Evolutionary conservation across 768 basidiomycete species (phyloP), one percentile per base, ranked within the genome.

Genomic region (Psilocybe subaeruginosa): DNA sequence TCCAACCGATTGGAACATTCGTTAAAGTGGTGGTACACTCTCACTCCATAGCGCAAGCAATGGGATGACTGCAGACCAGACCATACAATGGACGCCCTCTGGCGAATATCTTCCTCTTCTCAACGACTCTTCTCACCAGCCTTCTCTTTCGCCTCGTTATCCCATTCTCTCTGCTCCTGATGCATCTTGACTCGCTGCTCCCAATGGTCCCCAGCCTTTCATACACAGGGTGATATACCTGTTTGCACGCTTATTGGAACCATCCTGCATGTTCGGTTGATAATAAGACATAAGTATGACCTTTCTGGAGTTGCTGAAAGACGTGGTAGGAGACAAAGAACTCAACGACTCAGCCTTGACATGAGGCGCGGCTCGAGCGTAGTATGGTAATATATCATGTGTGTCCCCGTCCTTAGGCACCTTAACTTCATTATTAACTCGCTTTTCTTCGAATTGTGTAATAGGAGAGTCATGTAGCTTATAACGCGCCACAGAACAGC

Each of bases 11-110:
- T 12, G 63, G 59, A 11, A 68, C 59, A 16, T 63, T 52, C 9
- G 60, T 30, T 11, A 70, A 52, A 8, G 50, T 64, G 2, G 67
- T 60, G 3, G 52, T 65, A 49, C 68, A 67, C 46, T 70, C 62
- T 37, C 69, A 61, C 63, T 6, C 59, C 64, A 53, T 70, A 70
- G 0, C 63, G 49, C 11, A 65, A 27, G 49, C 68, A 69, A 2
- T 46, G 43, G 2, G 30, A 37, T 19, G 47, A 29, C 9, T 51
- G 33, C 17, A 66, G 14, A 1, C 31, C 59, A 2, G 58, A 23
- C 68, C 68, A 69, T 8, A 43, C 4, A 43, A 69, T 67, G 6
- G 14, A 16, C 3, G 14, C 19, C 8, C 62, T 51, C 54, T 61
- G 56, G 9, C 54, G 47, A 16, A 48, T 49, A 14, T 60, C 60